Base-by-base conservation (phyloP, 805 yeast species). In the Wickerhamiella hasegawae region DNA sequence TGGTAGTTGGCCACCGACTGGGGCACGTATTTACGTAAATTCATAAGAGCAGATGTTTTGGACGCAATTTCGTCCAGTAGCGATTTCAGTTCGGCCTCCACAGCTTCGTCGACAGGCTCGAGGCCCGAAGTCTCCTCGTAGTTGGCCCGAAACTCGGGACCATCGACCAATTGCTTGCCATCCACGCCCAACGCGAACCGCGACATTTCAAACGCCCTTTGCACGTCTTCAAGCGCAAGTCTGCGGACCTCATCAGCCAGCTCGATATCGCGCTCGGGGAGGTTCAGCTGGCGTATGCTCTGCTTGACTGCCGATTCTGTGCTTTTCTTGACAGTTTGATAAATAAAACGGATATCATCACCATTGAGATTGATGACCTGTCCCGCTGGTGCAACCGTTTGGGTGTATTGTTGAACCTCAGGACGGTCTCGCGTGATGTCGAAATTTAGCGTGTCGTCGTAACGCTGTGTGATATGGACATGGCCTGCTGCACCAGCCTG, bases 161-260 rank as follows among this genome's bases (percentile, higher is more conserved):
- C 19, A 18, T 41, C 35, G 6, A 27, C 30, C 5, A 35, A 28
- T 14, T n/a, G 65, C 20, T 47, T 49, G 4, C 80, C 85, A 46
- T 73, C 77, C 12, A 82, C 62, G 1, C 66, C 60, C 41, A 82
- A 42, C 6, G 75, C 70, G 39, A 63, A 57, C 32, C 66, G 64
- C 9, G 73, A 65, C 60, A 65, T 53, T 28, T 75, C 81, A 49
- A 80, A 72, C 17, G 69, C 59, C 6, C 65, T 67, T 29, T 61
- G 53, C 3, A 76, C 50, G 39, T 47, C 48, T 3, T 19, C 38
- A 3, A 42, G 41, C 3, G 49, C 49, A 12, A 45, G 42, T 24
- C 49, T 47, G 18, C 63, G 54, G 3, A 72, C 73, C 36, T 62
- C 57, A 16, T 49, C 45, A 40, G 63, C 62, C 40, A 71, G n/a